Base-by-base conservation (phyloP, 2,329 filamentous ascomycete species). In the Fusarium zealandicum region DNA sequence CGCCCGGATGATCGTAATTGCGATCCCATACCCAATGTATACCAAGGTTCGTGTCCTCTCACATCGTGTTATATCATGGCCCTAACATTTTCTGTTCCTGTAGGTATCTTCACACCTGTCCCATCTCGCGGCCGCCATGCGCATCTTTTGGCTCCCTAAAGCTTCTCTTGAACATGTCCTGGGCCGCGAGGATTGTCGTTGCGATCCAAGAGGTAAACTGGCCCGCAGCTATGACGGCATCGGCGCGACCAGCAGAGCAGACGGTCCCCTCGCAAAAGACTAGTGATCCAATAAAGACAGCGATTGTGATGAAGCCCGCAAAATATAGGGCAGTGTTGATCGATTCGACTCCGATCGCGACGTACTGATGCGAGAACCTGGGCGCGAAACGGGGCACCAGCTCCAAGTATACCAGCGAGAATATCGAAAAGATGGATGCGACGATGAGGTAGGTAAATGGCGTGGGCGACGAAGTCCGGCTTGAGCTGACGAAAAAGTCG, bases 361-460 rank as follows among this genome's bases (percentile, higher is more conserved):
- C 76, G 59, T 78, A 80, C 25, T 81, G 78, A 67, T 83, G 77
- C 28, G 78, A 77, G 32, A 74, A 75, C 35, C 73, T 72, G 1
- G 79, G 75, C 12, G 73, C 62, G 53, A 79, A 79, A 39, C 78
- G 76, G 5, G 81, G 77, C 9, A 76, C 69, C 31, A 81, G 42
- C 65, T 83, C 82, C 16, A 86, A 75, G 64, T 84, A 84, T 42
- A 72, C 67, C 45, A 86, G 69, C 8, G 84, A 85, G 46, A 85
- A 18, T 31, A 86, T 68, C 22, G 83, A 82, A 65, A 82, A 79
- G 36, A 82, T 59, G 2, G 82, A 79, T 20, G 75, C 75, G 65
- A 83, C 82, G 64, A 87, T 72, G 57, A 87, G 71, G 69, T 85
- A 86, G 74, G 80, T 82, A 71, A 87, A 72, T 57, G 84, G 78